Percentiles rank a stretch among this genome's conserved stretches.
These are phyloP conservation scores for Coprinellus micaceus DNA, from an alignment of 768 basidiomycete genomes.

Conservation along the genomic window DNA sequence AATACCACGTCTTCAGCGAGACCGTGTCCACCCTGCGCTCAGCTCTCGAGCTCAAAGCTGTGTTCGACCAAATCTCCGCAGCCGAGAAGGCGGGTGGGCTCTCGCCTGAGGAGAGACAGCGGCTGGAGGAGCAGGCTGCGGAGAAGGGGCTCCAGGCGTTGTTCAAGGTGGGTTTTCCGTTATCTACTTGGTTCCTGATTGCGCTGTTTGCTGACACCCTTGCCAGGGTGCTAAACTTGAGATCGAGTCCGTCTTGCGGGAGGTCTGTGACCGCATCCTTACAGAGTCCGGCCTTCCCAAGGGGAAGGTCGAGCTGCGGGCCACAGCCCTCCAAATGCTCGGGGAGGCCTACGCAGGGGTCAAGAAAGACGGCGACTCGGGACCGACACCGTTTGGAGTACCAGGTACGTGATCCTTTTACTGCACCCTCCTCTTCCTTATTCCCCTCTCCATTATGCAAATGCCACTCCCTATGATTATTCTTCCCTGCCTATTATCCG, in stretches of 20 bases:
- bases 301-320: constrained; percentile 65
- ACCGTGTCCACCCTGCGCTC: constrained; percentile 84
- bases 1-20: constrained; percentile 91
- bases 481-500: too few species aligned
- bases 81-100: constrained; percentile 79
- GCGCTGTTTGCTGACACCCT: not conserved
- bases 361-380: constrained; percentile 51
- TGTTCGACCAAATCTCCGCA: constrained; percentile 89
- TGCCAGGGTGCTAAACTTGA: constrained; percentile 84
- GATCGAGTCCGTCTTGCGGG: constrained; percentile 83
- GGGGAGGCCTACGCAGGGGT: constrained; percentile 76
- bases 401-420: too few species aligned
- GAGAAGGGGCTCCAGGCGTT: constrained; percentile 89
- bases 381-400: constrained; percentile 9
- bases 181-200: too few species aligned
- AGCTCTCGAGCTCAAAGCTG: constrained; percentile 83
- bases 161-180: constrained; percentile 61
- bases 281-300: constrained; percentile 50
- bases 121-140: constrained; percentile 87
- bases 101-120: constrained; percentile 68
- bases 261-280: constrained; percentile 81
- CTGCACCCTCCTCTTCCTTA: too few species aligned
- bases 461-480: not conserved
- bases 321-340: constrained; percentile 77
- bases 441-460: too few species aligned